Evolutionary conservation across 2,329 filamentous ascomycete genomes (phyloP), one percentile per base, ranked within the genome.

Genomic region (Penicillium sp.): DNA sequence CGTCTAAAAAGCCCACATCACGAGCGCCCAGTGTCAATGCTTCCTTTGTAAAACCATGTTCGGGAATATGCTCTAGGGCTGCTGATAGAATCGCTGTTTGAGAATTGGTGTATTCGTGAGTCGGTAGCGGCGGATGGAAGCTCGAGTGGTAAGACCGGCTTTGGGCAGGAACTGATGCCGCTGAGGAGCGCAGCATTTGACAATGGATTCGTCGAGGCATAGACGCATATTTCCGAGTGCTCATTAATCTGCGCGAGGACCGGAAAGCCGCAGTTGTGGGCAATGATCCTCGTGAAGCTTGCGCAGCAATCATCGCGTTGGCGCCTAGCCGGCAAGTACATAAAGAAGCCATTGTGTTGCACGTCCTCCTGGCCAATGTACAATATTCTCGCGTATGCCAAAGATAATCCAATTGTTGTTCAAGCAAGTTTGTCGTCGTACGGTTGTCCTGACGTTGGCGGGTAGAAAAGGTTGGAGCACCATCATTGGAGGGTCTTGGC

Each of bases 1-100:
- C 91, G 68, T 94, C 90, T 52, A 91, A 85, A 71, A 93, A 96
- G 46, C 92, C 91, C 18, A 87, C 85, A 66, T 96, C 91, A 66
- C 85, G 85, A 59, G 90, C 90, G 60, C 93, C 94, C 21, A 89
- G 82, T 45, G 83, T 82, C 9, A 99, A 81, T 0, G 92, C 80
- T 20, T 83, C 79, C 49, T 80, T 76, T 0, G 90, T 90, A 80
- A 97, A 99, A 69, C 94, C 94, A 70, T 91, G 83, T 51, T 81
- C 72, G 18, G 91, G 91, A 9, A 97, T 85, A 71, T 96, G 89
- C 28, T 76, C 70, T 21, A 94, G 84, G 18, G 92, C 88, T n/a
- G 91, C 85, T 47, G 87, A 81, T 61, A 99, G 88, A 69, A 97
- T 95, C 56, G 83, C 77, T 45, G 81, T 77, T 78, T 97, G 91